Base-by-base conservation (phyloP, 306 rosid genomes). In the Prunus davidiana region DNA sequence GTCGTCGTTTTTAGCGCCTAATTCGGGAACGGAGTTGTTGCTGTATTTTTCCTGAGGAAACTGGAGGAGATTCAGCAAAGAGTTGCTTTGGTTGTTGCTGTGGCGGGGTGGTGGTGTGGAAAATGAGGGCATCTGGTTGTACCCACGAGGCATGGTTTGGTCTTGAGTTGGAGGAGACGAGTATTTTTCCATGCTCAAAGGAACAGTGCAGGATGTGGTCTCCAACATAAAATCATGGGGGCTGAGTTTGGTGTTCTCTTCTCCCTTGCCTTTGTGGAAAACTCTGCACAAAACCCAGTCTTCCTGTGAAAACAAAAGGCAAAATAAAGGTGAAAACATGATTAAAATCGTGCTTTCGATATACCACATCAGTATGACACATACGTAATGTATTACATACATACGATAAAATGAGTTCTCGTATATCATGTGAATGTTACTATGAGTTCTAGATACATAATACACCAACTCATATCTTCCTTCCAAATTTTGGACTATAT, bases 241-340 rank as follows among this genome's bases (percentile, higher is more conserved):
- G 86, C 77, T 82, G 34, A 78, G 82, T 82, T 84, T 86, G 67
- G 43, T 85, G 84, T 86, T 69, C 45, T 89, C 92, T 60, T 88
- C 92, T 71, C 57, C 73, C 76, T 93, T 91, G 70, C 93, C 81
- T 76, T 96, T 96, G 84, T 92, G 86, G 70, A 92, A 92, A 4
- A 95, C 98, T 76, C 98, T 87, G 58, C 98, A 95, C 51, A 95
- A 83, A 56, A 96, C 99, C 99, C 99, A 96, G 80, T 96, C 99
- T 74, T 96, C 99, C 99, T 96, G 91, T 60, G 46, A 81, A 75
- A 73, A 77, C 66, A 58, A 66, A 71, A 43, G 38, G 67, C 34
- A 61, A 25, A 20, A 20, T 10, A 58, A 61, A 20, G 2, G 43
- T 38, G 43, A 38, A 38, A 38, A 6, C 43, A 38, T 5, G 8